Percentiles rank a stretch among this genome's conserved stretches.
Conservation (phyloP, 148 eudicot genomes). For the Diospyros kaki region DNA sequence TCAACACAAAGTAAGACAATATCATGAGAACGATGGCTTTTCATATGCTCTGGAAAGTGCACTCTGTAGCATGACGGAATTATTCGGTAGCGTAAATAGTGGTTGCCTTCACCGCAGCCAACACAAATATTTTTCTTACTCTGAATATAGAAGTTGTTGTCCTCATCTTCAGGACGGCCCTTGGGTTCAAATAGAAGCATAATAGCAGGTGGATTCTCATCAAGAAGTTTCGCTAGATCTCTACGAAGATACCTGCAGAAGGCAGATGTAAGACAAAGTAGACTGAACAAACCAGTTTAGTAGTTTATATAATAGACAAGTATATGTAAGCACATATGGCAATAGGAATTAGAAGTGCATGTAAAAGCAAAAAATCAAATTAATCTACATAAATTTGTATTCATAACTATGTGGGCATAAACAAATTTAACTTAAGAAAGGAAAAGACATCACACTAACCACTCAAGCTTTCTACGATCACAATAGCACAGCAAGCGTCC, state of each 20-base stretch:
- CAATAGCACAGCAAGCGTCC: constrained; percentile 90
- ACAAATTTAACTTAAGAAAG: constrained; percentile 4
- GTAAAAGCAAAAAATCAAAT: neutral
- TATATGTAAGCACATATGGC: neutral
- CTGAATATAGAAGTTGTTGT: constrained; percentile 82
- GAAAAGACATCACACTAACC: constrained; percentile 46
- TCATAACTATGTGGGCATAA: neutral
- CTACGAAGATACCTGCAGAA: constrained; percentile 69
- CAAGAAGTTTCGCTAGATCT: constrained; percentile 84
- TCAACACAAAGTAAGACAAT: constrained; percentile 96
- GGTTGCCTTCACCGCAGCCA: constrained; percentile 91
- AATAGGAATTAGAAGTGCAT: neutral
- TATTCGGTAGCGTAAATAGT: constrained; percentile 89
- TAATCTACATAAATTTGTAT: neutral
- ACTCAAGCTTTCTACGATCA: constrained; percentile 91
- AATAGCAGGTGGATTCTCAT: constrained; percentile 80
- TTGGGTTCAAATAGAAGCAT: constrained; percentile 95
- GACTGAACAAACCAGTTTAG: neutral
- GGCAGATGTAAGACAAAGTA: neutral
- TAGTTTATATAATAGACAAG: neutral
- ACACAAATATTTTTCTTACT: constrained; percentile 98
- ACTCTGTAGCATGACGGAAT: constrained; percentile 98
- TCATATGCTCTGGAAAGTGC: constrained; percentile 97
- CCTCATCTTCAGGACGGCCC: constrained; percentile 98
- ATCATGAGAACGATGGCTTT: constrained; percentile 98